Conservation (phyloP, 1,284 basidiomycete genomes). For the Neonothopanus nambi region DNA sequence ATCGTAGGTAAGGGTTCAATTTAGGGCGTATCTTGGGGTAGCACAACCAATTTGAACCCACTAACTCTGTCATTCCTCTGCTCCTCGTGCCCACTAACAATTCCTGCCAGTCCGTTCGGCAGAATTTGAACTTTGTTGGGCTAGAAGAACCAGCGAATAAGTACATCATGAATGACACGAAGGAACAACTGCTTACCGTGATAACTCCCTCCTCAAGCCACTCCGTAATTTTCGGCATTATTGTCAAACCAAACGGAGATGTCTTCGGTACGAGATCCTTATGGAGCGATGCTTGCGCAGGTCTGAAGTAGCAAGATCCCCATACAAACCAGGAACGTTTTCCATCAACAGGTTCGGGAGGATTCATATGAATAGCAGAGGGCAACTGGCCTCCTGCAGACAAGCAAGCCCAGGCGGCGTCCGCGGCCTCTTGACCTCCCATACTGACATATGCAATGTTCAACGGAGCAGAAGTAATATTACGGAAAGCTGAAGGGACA, state of each 20-base stretch:
- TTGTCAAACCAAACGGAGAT: conserved; percentile 1
- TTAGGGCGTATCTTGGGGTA: conserved; percentile 3
- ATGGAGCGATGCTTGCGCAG: too few species aligned
- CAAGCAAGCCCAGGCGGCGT: conserved; percentile 3
- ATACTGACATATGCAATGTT: conserved; percentile 3
- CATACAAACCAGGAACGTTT: conserved; percentile 1
- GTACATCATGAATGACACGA: not conserved
- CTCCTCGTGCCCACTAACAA: not conserved
- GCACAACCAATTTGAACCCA: conserved; percentile 9
- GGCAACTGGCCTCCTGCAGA: conserved; percentile 7
- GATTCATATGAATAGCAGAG: not conserved
- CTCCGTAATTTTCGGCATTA: conserved; percentile 1
- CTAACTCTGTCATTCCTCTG: conserved; percentile 1
- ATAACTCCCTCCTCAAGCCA: conserved; percentile 8
- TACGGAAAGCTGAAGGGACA: not conserved
- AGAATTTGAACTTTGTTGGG: conserved; percentile 10
- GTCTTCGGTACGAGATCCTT: not conserved
- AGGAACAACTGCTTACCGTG: conserved; percentile 2
- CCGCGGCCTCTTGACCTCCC: not conserved
- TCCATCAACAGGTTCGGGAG: not conserved
- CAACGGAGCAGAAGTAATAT: not conserved
- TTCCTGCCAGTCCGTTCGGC: conserved; percentile 5
- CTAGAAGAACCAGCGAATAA: not conserved
- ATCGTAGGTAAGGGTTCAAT: too few species aligned
- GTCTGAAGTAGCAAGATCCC: not conserved